Evolutionary conservation across 1,139 yeast species (phyloP).

Genomic region (Kodamaea plutei): DNA sequence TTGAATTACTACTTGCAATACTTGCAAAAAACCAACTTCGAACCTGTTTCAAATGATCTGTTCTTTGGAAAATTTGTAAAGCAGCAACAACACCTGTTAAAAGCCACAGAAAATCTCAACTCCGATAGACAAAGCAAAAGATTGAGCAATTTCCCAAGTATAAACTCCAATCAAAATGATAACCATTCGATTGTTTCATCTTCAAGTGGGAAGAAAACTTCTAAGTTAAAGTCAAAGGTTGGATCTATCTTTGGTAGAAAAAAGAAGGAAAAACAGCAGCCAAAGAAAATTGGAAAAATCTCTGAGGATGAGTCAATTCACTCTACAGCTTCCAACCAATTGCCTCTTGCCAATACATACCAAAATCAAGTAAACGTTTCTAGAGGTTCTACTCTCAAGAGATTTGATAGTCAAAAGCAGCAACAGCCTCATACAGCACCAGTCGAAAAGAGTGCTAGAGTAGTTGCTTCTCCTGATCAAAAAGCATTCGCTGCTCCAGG

Average conservation of each 20-base stretch:
- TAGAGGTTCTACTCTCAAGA: conserved; percentile 11
- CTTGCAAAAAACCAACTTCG: conserved; percentile 26
- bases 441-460: conserved; percentile 1
- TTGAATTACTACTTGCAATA: conserved; percentile 37
- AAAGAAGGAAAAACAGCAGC: conserved; percentile 39
- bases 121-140: conserved; percentile 10
- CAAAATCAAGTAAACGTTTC: conserved; percentile 9
- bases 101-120: conserved; percentile 2
- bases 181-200: conserved; percentile 12
- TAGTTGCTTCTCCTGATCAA: conserved; percentile 3
- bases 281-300: conserved; percentile 19
- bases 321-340: conserved; percentile 15
- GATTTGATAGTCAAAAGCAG: conserved; percentile 6
- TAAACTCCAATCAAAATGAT: conserved; percentile 5
- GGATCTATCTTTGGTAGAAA: conserved; percentile 79
- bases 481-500: conserved; percentile 11
- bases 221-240: conserved; percentile 66
- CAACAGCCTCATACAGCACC: conserved; percentile 1
- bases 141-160: conserved; percentile 10
- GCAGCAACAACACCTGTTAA: conserved; percentile 14
- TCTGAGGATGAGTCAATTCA: conserved; percentile 34
- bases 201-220: conserved; percentile 18
- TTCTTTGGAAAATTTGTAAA: conserved; percentile 10
- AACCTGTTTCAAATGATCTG: conserved; percentile 14
- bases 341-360: conserved; percentile 8